Percentiles rank a stretch among this genome's conserved stretches.
These are phyloP conservation scores for Globisporangium spiculum DNA, from an alignment of 352 stramenopile genomes.

Conservation along the genomic window DNA sequence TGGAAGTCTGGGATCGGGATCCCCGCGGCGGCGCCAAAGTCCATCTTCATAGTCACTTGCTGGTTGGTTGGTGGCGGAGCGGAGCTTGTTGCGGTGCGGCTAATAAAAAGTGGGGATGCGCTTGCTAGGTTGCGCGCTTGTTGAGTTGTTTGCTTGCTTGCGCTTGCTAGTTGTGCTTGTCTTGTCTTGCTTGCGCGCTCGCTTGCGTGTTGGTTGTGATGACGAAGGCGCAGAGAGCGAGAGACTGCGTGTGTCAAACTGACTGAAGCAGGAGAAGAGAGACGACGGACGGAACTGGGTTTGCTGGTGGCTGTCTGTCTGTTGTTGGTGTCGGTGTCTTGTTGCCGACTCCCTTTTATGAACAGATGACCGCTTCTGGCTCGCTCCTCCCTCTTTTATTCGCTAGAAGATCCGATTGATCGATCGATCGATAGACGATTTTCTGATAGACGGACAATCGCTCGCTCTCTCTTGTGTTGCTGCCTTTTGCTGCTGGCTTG, in stretches of 20 bases:
- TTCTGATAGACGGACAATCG: background rate
- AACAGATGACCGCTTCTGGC: constrained; percentile 11
- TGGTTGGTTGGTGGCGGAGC: background rate
- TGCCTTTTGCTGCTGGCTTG: constrained; percentile 3
- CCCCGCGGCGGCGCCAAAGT: constrained; percentile 10
- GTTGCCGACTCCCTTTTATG: constrained; percentile 11
- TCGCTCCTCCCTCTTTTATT: constrained; percentile 5
- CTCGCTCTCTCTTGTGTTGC: constrained; percentile 3
- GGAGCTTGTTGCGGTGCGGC: constrained; percentile 4
- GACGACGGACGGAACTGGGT: constrained; percentile 4
- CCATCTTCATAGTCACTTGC: constrained; percentile 14
- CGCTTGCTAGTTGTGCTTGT: background rate
- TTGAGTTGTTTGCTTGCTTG: constrained; percentile 2
- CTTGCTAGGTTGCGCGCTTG: constrained; percentile 2
- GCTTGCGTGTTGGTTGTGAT: constrained; percentile 6
- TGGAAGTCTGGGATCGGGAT: constrained; percentile 5
- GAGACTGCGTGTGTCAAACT: constrained; percentile 5
- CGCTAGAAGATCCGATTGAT: background rate
- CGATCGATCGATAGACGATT: constrained; percentile 1
- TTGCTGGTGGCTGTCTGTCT: background rate
- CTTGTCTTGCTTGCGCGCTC: background rate
- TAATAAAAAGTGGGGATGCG: constrained; percentile 7
- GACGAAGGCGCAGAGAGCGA: constrained; percentile 4
- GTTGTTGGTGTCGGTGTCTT: constrained; percentile 5
- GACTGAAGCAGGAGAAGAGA: constrained; percentile 9